These are phyloP conservation scores for Xylaria telfairii DNA, from an alignment of 495 filamentous ascomycete species.

Conservation along the genomic window DNA sequence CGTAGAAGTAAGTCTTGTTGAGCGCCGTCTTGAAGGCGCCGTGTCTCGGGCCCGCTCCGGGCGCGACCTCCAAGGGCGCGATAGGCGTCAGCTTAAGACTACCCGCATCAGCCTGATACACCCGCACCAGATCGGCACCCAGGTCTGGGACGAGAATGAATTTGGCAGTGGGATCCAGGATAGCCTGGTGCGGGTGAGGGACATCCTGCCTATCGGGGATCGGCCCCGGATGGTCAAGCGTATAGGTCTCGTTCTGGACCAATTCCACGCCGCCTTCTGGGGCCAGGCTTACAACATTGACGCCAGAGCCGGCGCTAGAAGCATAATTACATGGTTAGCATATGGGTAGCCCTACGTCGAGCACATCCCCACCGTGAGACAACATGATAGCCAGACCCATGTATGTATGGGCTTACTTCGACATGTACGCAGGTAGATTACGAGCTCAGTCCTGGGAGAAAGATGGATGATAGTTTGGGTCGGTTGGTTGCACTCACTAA, in stretches of 20 bases:
- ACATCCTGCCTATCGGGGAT: constrained; percentile 62
- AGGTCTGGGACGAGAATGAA: constrained; percentile 75
- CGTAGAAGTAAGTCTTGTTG: constrained; percentile 62
- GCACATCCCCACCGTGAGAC: not conserved
- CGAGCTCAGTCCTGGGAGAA: constrained; percentile 25
- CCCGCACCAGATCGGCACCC: constrained; percentile 71
- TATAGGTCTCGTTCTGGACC: constrained; percentile 60
- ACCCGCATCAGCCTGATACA: constrained; percentile 61
- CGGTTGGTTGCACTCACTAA: constrained; percentile 50
- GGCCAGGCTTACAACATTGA: constrained; percentile 35
- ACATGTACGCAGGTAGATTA: not conserved
- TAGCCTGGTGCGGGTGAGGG: constrained; percentile 72
- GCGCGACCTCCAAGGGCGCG: constrained; percentile 38
- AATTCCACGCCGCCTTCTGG: constrained; percentile 40
- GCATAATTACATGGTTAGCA: constrained; percentile 12
- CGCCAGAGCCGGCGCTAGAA: constrained; percentile 37
- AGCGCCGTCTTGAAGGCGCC: constrained; percentile 61
- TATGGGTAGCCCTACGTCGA: not conserved
- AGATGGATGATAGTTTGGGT: constrained; percentile 19
- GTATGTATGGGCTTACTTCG: not conserved
- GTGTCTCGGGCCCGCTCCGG: constrained; percentile 72
- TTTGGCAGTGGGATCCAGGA: constrained; percentile 71
- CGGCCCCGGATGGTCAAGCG: constrained; percentile 54
- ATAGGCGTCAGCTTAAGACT: constrained; percentile 45
- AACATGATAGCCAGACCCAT: not conserved